phyloP scores from a whole-genome alignment of 495 filamentous ascomycete species.

The Penicillium herquei region DNA sequence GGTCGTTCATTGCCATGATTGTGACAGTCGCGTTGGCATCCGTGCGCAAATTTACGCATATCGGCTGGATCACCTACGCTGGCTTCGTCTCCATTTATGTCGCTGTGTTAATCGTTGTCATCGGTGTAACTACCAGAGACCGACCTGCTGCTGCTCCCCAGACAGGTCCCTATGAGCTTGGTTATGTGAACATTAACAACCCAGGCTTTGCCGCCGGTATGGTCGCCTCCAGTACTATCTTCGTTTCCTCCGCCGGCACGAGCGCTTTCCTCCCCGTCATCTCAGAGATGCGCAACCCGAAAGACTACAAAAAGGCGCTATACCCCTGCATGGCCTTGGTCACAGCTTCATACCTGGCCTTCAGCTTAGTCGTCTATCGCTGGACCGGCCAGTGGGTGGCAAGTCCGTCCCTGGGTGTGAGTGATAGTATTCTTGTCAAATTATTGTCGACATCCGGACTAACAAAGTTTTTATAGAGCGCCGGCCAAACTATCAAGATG shows the following conservation, averaged over 20 bases:
- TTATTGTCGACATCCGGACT: no score
- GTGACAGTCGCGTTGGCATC: slow-evolving; percentile 56
- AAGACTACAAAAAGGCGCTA: slow-evolving; percentile 63
- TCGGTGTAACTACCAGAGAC: slow-evolving; percentile 42
- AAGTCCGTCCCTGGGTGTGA: slow-evolving; percentile 69
- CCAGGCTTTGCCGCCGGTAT: slow-evolving; percentile 39
- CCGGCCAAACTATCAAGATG: slow-evolving; percentile 60
- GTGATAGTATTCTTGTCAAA: no score
- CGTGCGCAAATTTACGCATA: slow-evolving; percentile 39
- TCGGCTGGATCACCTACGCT: slow-evolving; percentile 46
- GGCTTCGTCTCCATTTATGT: slow-evolving; percentile 44
- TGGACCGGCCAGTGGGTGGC: slow-evolving; percentile 66
- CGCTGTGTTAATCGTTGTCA: slow-evolving; percentile 51
- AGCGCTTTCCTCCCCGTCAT: slow-evolving; percentile 72
- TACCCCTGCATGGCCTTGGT: slow-evolving; percentile 58
- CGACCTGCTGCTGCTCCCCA: slow-evolving; percentile 39
- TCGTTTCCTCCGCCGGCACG: slow-evolving; percentile 53
- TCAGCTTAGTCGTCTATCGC: slow-evolving; percentile 57
- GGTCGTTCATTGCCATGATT: slow-evolving; percentile 50
- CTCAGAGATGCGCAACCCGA: slow-evolving; percentile 69
- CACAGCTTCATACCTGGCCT: slow-evolving; percentile 58
- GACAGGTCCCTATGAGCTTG: slow-evolving; percentile 40
- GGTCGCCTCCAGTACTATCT: slow-evolving; percentile 40
- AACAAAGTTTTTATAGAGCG: no score
- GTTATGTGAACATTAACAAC: slow-evolving; percentile 38